phyloP scores from a whole-genome alignment of 768 basidiomycete species.

The Amanita molliuscula region DNA sequence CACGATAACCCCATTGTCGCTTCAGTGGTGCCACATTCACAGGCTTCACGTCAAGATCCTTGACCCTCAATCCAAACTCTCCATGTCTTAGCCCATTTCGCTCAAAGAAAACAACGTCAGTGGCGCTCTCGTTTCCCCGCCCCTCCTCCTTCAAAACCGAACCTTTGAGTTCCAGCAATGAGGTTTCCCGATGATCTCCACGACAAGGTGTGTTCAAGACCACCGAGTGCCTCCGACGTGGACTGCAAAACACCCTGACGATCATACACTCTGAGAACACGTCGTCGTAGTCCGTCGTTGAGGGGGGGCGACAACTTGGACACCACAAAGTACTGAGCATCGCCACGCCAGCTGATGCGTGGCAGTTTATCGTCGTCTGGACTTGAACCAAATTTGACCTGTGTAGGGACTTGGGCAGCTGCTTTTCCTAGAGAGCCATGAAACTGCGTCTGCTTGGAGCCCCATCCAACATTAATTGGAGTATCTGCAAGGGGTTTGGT shows the following conservation, averaged over 20 bases:
- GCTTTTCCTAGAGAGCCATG: conserved; percentile 90
- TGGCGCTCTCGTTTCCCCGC: conserved; percentile 58
- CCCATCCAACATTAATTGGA: conserved; percentile 97
- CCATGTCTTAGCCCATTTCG: conserved; percentile 89
- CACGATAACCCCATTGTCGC: conserved; percentile 53
- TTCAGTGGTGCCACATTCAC: conserved; percentile 18
- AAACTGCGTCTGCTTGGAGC: conserved; percentile 93
- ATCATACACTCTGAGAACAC: conserved; percentile 66
- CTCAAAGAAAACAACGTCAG: conserved; percentile 91
- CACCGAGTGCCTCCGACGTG: conserved; percentile 76
- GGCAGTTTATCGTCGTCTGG: conserved; percentile 65
- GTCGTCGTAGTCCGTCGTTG: conserved; percentile 26
- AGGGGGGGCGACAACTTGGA: conserved; percentile 50
- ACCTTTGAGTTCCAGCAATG: conserved; percentile 73
- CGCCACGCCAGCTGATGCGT: conserved; percentile 89
- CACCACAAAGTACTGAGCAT: conserved; percentile 81
- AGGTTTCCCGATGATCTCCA: conserved; percentile 91
- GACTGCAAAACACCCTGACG: conserved; percentile 66
- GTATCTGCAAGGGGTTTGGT: conserved; percentile 40
- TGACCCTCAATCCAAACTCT: conserved; percentile 59
- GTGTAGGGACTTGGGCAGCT: conserved; percentile 48
- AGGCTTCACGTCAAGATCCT: conserved; percentile 21
- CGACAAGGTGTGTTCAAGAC: conserved; percentile 66
- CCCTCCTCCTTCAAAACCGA: conserved; percentile 67
- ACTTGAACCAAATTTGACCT: conserved; percentile 35